Evolutionary conservation across 2,329 filamentous ascomycete species (phyloP).

Genomic region (Cryphonectria carpinicola): DNA sequence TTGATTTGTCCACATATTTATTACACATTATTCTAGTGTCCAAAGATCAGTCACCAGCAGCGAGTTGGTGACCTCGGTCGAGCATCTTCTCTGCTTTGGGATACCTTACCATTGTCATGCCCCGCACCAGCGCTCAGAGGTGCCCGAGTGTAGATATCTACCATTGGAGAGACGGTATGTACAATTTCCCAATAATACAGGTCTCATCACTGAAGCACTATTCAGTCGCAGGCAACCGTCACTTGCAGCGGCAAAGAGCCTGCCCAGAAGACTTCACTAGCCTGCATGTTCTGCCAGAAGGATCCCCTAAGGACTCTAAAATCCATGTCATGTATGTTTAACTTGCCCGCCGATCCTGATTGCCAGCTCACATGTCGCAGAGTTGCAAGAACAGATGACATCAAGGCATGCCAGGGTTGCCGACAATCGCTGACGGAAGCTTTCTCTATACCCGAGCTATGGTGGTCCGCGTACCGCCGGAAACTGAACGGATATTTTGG

Average conservation of each 20-base stretch:
- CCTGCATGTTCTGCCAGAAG: neutral
- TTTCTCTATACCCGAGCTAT: conserved; percentile 39
- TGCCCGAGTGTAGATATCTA: neutral
- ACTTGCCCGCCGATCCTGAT: neutral
- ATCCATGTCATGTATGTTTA: neutral
- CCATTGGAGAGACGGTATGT: neutral
- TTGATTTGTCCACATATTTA: no score
- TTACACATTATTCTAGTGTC: no score
- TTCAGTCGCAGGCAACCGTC: neutral
- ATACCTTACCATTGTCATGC: neutral
- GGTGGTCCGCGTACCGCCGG: conserved; percentile 41
- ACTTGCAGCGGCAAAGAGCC: neutral
- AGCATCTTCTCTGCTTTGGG: neutral
- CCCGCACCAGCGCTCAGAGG: neutral
- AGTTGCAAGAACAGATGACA: neutral
- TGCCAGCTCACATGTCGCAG: neutral
- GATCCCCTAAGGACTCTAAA: neutral
- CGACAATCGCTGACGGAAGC: conserved; percentile 30
- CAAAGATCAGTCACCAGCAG: no score
- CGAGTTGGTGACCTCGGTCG: no score
- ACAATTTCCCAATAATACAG: neutral
- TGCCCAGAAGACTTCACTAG: neutral
- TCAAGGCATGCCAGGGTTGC: neutral
- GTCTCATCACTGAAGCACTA: neutral
- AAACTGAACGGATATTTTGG: conserved; percentile 48